A percentile compares a stretch with the other conserved stretches of the same genome.
Evolutionary conservation across 2,329 filamentous ascomycete genomes (phyloP).

Genomic region (Septoria linicola): DNA sequence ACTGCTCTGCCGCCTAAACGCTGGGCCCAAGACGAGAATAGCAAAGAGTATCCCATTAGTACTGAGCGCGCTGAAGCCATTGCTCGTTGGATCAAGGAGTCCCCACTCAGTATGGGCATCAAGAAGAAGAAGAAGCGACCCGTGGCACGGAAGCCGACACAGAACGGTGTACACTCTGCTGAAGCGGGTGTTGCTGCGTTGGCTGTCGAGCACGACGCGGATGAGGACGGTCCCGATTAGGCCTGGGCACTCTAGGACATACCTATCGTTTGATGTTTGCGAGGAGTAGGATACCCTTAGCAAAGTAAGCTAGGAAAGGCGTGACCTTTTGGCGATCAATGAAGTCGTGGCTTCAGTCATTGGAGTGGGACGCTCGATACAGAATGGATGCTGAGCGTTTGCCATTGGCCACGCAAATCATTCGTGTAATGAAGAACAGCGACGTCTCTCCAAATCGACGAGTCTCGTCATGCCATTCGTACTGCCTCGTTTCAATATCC

Average conservation of each 20-base stretch:
- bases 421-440: no score
- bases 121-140: conserved; percentile 40
- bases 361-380: no score
- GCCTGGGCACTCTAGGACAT: neutral
- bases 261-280: neutral
- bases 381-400: no score
- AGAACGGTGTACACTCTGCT: conserved; percentile 19
- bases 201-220: conserved; percentile 19
- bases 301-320: neutral
- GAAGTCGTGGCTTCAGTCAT: no score
- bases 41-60: conserved; percentile 66
- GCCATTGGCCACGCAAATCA: no score
- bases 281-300: conserved; percentile 4
- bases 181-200: conserved; percentile 21
- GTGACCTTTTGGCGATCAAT: no score
- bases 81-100: conserved; percentile 64
- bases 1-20: conserved; percentile 47
- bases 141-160: conserved; percentile 34
- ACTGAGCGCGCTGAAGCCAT: conserved; percentile 70
- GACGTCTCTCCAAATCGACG: no score
- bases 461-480: no score
- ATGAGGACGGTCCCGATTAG: conserved; percentile 31
- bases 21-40: conserved; percentile 65
- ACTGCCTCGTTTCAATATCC: no score
- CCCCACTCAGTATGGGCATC: conserved; percentile 42